These are phyloP conservation scores for Populus hybrid DNA, from an alignment of 441 rosid genomes.

Conservation along the genomic window DNA sequence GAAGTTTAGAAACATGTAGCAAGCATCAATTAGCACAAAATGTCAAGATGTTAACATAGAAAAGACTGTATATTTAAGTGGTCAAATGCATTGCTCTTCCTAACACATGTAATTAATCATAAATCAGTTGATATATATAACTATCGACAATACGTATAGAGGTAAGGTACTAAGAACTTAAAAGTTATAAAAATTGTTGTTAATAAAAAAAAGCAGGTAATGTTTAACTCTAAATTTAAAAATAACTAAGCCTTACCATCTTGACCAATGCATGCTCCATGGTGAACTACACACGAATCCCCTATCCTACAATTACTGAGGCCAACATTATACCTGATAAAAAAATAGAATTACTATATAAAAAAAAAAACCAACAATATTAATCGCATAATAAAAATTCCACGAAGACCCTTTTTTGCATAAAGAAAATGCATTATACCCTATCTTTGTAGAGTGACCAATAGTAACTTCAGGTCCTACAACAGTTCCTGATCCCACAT, in stretches of 20 bases:
- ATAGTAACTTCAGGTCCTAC: constrained; percentile 57
- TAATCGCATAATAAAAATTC: background rate
- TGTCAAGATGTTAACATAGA: background rate
- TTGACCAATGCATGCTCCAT: constrained; percentile 81
- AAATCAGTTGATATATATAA: background rate
- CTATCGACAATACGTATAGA: background rate
- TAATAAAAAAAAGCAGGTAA: background rate
- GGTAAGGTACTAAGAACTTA: background rate
- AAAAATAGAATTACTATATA: background rate
- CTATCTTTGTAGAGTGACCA: constrained; percentile 49
- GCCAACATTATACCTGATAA: constrained; percentile 51
- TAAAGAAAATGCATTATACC: constrained; percentile 26
- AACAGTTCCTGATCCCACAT: constrained; percentile 58
- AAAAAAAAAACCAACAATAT: background rate
- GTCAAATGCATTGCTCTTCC: background rate
- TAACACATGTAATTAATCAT: background rate
- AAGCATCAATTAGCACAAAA: background rate
- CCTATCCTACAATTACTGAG: constrained; percentile 60
- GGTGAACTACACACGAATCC: constrained; percentile 54
- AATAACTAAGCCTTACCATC: constrained; percentile 41
- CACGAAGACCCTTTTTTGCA: background rate
- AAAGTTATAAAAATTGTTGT: background rate
- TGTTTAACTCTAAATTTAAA: background rate
- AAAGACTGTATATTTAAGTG: too few species aligned
- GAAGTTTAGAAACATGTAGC: background rate